Base-by-base conservation (phyloP, 306 rosid genomes). In the Canavalia ensiformis region DNA sequence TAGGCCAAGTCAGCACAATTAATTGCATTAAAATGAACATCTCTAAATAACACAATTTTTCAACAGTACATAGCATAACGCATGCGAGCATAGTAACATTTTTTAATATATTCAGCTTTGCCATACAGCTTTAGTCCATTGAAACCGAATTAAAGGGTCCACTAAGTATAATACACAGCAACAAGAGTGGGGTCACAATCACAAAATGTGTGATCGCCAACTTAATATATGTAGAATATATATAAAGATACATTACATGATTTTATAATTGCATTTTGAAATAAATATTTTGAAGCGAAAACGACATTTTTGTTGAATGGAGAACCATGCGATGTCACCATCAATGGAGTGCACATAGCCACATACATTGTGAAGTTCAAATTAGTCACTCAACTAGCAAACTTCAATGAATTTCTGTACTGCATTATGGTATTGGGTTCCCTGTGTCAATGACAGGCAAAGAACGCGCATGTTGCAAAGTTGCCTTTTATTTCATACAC, bases 341-440 rank as follows among this genome's bases (percentile, higher is more conserved):
- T 70, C 82, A 50, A 25, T 75, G 4, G 13, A 67, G 77, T 73
- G 84, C 80, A 82, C 72, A 79, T 68, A 18, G 25, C 25, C 25
- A 18, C 25, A 18, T 18, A 18, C 25, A 76, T 75, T 78, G 50
- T 37, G 74, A 56, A 74, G 81, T 84, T 86, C 59, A 81, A 83
- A 67, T 84, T 74, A 89, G 77, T 91, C 86, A 33, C 83, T 89
- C 90, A 94, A 88, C 86, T 86, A 85, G 89, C 83, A 90, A 71
- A 90, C 93, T 78, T 92, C 88, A 77, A 88, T 90, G 87, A 94
- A 86, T 81, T 88, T 87, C 90, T 86, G 93, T 65, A 83, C 80
- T 75, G 93, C 93, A 88, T 91, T 91, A 85, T 86, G 92, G 72
- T 92, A 91, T 78, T 90, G 93, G 79, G 92, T 86, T 80, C 90